These are phyloP conservation scores for Neocallimastix lanati DNA, from an alignment of 192 early-diverging fungal genomes.

Conservation along the genomic window DNA sequence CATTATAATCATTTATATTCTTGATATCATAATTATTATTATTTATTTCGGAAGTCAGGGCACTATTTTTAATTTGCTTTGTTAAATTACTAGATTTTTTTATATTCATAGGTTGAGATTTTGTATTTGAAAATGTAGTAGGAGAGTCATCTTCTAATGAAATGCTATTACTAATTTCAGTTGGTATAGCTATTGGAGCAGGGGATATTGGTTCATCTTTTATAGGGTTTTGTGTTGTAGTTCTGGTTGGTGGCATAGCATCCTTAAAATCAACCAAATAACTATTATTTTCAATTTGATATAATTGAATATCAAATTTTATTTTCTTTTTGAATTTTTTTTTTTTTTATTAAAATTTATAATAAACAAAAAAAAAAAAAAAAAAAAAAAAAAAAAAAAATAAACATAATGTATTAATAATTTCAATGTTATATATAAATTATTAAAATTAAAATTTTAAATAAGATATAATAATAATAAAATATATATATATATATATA, in stretches of 20 bases:
- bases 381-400: too few relatives aligned
- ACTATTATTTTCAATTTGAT: conserved; percentile 69
- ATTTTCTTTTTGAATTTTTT: too few relatives aligned
- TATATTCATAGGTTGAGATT: neutral
- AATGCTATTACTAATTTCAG: conserved; percentile 7
- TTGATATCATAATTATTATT: neutral
- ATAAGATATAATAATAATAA: too few relatives aligned
- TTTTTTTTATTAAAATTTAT: too few relatives aligned
- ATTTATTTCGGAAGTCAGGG: neutral
- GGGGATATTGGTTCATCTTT: neutral
- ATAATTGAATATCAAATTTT: conserved; percentile 90
- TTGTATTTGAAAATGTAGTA: conserved; percentile 7
- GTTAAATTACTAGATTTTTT: neutral
- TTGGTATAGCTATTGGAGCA: conserved; percentile 2
- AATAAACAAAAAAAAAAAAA: too few relatives aligned
- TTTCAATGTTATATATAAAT: too few relatives aligned
- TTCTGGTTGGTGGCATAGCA: conserved; percentile 14
- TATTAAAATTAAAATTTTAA: too few relatives aligned
- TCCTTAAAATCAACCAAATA: conserved; percentile 96
- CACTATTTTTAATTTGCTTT: neutral
- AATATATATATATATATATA: too few relatives aligned
- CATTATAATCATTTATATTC: too few relatives aligned
- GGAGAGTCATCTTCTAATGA: conserved; percentile 13
- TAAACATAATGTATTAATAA: too few relatives aligned
- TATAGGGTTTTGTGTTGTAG: neutral